phyloP scores from a whole-genome alignment of 306 rosid species.

The Prunus kanzakura region DNA sequence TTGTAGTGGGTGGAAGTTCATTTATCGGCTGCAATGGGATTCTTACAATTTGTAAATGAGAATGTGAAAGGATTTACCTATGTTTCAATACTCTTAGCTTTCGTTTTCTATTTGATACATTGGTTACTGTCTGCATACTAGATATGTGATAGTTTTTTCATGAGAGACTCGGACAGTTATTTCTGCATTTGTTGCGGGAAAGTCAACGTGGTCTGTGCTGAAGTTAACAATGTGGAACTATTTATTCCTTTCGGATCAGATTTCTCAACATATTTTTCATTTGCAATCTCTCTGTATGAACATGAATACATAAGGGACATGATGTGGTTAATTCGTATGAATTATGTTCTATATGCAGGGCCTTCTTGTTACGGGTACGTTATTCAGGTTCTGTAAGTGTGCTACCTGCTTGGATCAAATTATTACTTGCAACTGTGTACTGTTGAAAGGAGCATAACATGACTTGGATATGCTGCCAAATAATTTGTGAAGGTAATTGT shows the following conservation, averaged over 20 bases:
- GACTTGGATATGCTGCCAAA: slow-evolving; percentile 1
- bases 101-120: not conserved
- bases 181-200: not conserved
- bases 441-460: slow-evolving; percentile 2
- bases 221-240: not conserved
- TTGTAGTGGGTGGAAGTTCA: not conserved
- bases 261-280: not conserved
- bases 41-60: not conserved
- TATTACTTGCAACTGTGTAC: not conserved
- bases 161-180: not conserved
- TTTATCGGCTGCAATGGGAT: not conserved
- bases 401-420: not conserved
- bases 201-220: not conserved
- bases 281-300: not conserved
- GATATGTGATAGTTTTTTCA: not conserved
- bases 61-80: not conserved
- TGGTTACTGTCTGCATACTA: not conserved
- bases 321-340: not conserved
- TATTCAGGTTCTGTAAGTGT: not conserved
- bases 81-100: not conserved
- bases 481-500: not conserved
- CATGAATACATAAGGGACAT: not conserved
- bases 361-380: not conserved
- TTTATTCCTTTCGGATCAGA: not conserved
- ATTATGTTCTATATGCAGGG: not conserved